phyloP scores from a whole-genome alignment of 1,284 basidiomycete species.

The Melampsora medusae region DNA sequence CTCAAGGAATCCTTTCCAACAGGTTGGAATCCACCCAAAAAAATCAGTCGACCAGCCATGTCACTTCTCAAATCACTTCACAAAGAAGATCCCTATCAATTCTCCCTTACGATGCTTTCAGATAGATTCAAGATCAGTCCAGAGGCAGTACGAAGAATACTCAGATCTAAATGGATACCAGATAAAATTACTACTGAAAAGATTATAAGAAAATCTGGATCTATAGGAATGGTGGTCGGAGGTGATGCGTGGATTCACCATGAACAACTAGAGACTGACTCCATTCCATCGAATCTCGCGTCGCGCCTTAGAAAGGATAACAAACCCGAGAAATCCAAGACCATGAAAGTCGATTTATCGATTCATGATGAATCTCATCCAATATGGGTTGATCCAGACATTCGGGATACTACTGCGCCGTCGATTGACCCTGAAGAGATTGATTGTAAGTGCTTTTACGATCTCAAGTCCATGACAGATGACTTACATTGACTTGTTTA shows the following conservation, averaged over 20 bases:
- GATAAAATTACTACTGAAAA: conserved; percentile 48
- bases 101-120: conserved; percentile 70
- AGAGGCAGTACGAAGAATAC: conserved; percentile 79
- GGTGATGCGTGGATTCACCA: conserved; percentile 37
- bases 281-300: conserved; percentile 28
- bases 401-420: background rate
- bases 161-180: conserved; percentile 76
- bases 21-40: conserved; percentile 81
- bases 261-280: conserved; percentile 37
- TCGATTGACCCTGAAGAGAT: background rate
- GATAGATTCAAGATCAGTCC: conserved; percentile 77
- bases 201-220: background rate
- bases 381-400: conserved; percentile 2
- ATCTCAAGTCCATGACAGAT: no score
- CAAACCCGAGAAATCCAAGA: background rate
- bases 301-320: conserved; percentile 6
- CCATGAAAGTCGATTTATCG: background rate
- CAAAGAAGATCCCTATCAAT: conserved; percentile 66
- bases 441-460: background rate
- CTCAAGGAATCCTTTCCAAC: conserved; percentile 67
- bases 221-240: background rate
- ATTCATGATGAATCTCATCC: background rate
- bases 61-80: conserved; percentile 74
- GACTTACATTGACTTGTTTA: no score
- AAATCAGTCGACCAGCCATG: conserved; percentile 87